Evolutionary conservation across 495 filamentous ascomycete genomes (phyloP).

Genomic region (Hyaloscypha finlandica): DNA sequence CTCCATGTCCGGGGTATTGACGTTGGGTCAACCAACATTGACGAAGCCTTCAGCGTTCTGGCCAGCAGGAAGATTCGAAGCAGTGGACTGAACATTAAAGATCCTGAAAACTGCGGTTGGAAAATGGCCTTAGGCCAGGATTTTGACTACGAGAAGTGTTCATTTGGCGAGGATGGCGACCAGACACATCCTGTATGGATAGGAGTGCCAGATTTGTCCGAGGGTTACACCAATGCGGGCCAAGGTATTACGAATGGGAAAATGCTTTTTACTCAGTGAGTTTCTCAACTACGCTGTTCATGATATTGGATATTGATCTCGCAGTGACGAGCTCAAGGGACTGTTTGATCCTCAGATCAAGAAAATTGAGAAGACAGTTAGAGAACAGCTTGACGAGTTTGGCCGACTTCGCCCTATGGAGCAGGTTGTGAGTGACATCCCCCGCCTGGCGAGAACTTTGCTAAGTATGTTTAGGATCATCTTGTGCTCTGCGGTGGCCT

Average conservation of each 20-base stretch:
- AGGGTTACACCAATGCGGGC: neutral
- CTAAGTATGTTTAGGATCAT: constrained; percentile 3
- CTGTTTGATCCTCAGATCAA: constrained; percentile 8
- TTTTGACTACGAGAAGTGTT: neutral
- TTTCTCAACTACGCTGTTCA: neutral
- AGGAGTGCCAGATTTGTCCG: neutral
- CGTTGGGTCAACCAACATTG: constrained; percentile 11
- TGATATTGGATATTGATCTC: neutral
- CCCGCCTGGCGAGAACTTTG: neutral
- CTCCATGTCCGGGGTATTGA: constrained; percentile 7
- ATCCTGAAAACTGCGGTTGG: neutral
- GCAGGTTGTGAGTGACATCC: neutral
- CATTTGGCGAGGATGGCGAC: neutral
- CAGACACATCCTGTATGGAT: neutral
- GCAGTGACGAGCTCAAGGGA: constrained; percentile 3
- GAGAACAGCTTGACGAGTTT: neutral
- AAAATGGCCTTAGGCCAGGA: neutral
- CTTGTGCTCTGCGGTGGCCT: constrained; percentile 9
- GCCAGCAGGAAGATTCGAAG: neutral
- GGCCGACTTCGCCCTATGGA: neutral
- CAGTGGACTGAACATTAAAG: neutral
- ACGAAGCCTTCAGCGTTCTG: neutral
- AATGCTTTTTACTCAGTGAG: neutral
- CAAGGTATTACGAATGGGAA: neutral
- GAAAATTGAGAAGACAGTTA: neutral